Conservation (phyloP, 495 filamentous ascomycete species). For the Cercophora newfieldiana region DNA sequence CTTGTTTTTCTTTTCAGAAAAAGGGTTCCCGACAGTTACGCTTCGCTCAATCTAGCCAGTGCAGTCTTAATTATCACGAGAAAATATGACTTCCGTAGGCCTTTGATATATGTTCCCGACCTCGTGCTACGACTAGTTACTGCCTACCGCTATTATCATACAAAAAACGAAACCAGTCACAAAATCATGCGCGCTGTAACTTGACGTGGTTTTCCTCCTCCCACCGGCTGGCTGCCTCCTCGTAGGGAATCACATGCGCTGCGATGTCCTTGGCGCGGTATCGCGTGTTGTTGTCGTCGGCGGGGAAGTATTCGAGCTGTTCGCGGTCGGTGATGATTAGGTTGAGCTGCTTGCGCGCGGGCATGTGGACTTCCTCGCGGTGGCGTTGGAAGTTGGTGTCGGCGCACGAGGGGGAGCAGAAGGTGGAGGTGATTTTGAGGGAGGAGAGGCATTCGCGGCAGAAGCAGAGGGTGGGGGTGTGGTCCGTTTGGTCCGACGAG, state of each 20-base stretch:
- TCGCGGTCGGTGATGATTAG: slow-evolving; percentile 29
- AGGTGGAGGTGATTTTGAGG: slow-evolving; percentile 35
- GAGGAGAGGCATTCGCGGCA: slow-evolving; percentile 44
- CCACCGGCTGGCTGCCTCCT: slow-evolving; percentile 37
- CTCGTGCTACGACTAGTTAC: neutral
- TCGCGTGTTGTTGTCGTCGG: slow-evolving; percentile 19
- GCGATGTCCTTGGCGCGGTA: slow-evolving; percentile 38
- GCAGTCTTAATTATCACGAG: neutral
- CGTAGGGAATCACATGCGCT: slow-evolving; percentile 29
- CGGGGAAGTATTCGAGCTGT: slow-evolving; percentile 29
- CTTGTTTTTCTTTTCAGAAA: neutral
- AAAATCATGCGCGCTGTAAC: slow-evolving; percentile 9
- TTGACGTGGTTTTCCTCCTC: slow-evolving; percentile 33
- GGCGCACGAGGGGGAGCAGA: slow-evolving; percentile 45
- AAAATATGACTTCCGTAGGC: no score
- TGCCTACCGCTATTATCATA: neutral
- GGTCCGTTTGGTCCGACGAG: neutral
- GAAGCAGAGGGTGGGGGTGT: slow-evolving; percentile 24
- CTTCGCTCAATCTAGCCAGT: no score
- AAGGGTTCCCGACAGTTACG: no score
- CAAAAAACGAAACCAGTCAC: neutral
- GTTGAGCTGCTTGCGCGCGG: slow-evolving; percentile 26
- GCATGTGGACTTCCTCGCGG: slow-evolving; percentile 42
- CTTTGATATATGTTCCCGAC: no score
- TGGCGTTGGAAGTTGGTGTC: slow-evolving; percentile 42